Evolutionary conservation across 352 stramenopile species (phyloP).

Genomic region (Globisporangium megalacanthum): DNA sequence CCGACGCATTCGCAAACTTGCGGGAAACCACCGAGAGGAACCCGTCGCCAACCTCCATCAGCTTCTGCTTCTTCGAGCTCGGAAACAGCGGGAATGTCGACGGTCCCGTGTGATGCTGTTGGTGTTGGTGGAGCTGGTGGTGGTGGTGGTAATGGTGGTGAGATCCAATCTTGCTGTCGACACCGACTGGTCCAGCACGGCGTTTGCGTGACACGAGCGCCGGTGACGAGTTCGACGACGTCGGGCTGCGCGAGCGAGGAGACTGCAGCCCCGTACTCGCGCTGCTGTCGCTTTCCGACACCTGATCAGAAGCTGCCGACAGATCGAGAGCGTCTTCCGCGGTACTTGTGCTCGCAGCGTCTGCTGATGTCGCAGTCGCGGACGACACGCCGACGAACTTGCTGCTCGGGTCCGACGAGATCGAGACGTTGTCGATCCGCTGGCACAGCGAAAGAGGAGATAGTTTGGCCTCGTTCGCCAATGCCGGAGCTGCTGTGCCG

Average conservation of each 20-base stretch:
- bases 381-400: constrained; percentile 1
- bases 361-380: not conserved
- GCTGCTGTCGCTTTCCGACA: not conserved
- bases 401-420: constrained; percentile 31
- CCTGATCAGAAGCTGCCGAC: no score
- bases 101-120: not conserved
- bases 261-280: constrained; percentile 5
- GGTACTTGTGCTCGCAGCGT: not conserved
- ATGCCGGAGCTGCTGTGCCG: not conserved
- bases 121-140: not conserved
- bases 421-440: constrained; percentile 72
- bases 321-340: no score
- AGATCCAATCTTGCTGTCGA: constrained; percentile 3
- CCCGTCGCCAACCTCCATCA: constrained; percentile 32
- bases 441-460: constrained; percentile 65
- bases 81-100: constrained; percentile 26
- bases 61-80: constrained; percentile 51
- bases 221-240: constrained; percentile 13
- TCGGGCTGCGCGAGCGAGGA: constrained; percentile 8
- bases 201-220: constrained; percentile 15
- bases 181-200: constrained; percentile 9
- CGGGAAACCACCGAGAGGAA: constrained; percentile 32
- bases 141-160: not conserved
- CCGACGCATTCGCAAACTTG: constrained; percentile 14
- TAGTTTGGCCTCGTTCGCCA: constrained; percentile 17